Evolutionary conservation across 2,329 filamentous ascomycete genomes (phyloP), one percentile per base, ranked within the genome.

Genomic region (Ophiostoma sp.): DNA sequence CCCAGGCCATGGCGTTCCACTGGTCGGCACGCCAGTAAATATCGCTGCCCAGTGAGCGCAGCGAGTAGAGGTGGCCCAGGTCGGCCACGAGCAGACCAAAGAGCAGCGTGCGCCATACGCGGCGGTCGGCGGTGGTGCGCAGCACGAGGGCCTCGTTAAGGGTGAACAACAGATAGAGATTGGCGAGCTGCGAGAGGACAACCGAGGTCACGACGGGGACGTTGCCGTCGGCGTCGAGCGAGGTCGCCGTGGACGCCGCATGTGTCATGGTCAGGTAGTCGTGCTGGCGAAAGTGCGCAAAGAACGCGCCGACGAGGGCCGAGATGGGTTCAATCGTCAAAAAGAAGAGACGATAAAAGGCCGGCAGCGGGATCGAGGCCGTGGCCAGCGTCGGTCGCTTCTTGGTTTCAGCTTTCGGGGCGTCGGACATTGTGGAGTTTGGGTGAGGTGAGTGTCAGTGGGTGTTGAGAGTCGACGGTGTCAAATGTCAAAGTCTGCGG

Each of bases 81-180:
- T 95, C 93, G n/a, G 91, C 93, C 19, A 95, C 80, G 42, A 95
- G 85, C 74, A 95, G 83, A 50, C 87, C 90, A 63, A 91, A 82
- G 4, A 95, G 83, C 33, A 95, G 84, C 0, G 88, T 85, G 76
- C 84, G 86, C 93, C 93, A 95, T 73, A 95, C 92, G 31, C 85
- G 84, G 45, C 91, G 79, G 82, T 94, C 90, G 69, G 84, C 83
- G 7, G 92, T 93, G 19, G 88, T 85, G 57, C 93, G 90, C 76
- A 95, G 85, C 15, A 95, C 90, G 31, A 94, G 82, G 1, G 91
- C 92, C 82, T 96, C 92, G 82, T 92, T 93, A 78, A 95, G 82
- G 72, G 91, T 89, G 81, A 95, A 93, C 73, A 93, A 87, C 52
- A 95, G 81, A 82, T 95, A 95, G 75, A 95, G 84, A 81, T 94